Conservation (phyloP, 192 early-diverging fungal species). For the Backusella mclennaniae region DNA sequence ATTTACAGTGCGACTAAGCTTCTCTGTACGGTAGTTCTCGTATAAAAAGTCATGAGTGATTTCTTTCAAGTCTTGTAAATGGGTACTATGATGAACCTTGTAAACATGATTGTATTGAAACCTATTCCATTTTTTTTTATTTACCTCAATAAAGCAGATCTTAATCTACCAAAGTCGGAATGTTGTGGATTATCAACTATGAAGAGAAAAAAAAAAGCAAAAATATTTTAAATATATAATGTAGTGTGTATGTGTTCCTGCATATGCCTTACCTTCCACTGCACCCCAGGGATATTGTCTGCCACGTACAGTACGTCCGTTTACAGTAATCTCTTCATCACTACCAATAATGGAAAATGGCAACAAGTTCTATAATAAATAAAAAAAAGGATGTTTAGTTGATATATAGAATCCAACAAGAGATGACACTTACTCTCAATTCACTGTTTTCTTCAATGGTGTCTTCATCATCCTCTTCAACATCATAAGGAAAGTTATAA, state of each 20-base stretch:
- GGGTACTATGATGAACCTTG: slow-evolving; percentile 57
- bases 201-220: neutral
- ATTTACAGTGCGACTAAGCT: slow-evolving; percentile 62
- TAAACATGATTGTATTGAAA: neutral
- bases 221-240: no score
- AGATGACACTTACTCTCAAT: slow-evolving; percentile 54
- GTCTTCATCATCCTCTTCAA: slow-evolving; percentile 98
- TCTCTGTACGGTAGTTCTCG: slow-evolving; percentile 92
- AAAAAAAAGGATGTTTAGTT: neutral
- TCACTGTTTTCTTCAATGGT: slow-evolving; percentile 98
- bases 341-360: slow-evolving; percentile 98
- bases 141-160: slow-evolving; percentile 84
- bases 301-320: slow-evolving; percentile 89
- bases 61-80: slow-evolving; percentile 96
- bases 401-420: neutral
- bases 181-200: slow-evolving; percentile 93
- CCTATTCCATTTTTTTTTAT: neutral
- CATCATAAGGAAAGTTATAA: slow-evolving; percentile 95
- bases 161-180: slow-evolving; percentile 94
- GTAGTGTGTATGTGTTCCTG: neutral
- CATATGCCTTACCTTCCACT: slow-evolving; percentile 63
- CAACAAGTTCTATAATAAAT: slow-evolving; percentile 51
- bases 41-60: slow-evolving; percentile 96
- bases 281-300: slow-evolving; percentile 95
- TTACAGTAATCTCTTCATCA: slow-evolving; percentile 84